These are phyloP conservation scores for Triticum aestivum DNA, from an alignment of 176 grass and related monocot species.

Conservation along the genomic window IWGSC_CS_RefSeq_v2.1 NC_057808.1:201127341-201127840, in stretches of 20 bases:
- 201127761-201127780: neutral
- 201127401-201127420: conserved; percentile 23
- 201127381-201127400: neutral
- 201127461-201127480: neutral
- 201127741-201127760: neutral
- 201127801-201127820: conserved; percentile 25
- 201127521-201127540: neutral
- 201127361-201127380: conserved; percentile 19
- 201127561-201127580: neutral
- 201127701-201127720: conserved; percentile 19
- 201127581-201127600: neutral
- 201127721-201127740: conserved; percentile 14
- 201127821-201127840: conserved; percentile 46
- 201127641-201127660: conserved; percentile 8
- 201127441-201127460: neutral
- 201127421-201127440: neutral
- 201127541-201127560: neutral
- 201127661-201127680: neutral
- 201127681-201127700: neutral
- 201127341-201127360: conserved; percentile 80
- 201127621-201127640: neutral
- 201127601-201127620: neutral
- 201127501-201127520: neutral
- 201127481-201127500: neutral
- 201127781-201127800: conserved; percentile 6